Evolutionary conservation across 768 basidiomycete species (phyloP), one percentile per base, ranked within the genome.

Genomic region (Hydnomerulius pinastri): DNA sequence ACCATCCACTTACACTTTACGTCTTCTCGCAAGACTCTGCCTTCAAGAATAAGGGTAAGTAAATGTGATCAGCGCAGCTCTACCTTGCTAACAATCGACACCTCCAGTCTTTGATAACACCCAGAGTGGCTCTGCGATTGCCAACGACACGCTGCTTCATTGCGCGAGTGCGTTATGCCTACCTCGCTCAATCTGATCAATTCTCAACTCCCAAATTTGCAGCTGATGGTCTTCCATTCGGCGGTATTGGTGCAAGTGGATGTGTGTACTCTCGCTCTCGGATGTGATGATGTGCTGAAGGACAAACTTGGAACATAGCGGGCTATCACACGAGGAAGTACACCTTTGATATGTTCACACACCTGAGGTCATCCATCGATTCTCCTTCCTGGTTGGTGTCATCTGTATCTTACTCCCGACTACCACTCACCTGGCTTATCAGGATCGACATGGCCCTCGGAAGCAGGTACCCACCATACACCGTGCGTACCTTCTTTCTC

Each of bases 261-360:
- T 78, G 89, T 90, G 64, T 56, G 86, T 63, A 3, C 17, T 15
- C 32, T 58, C 15, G 24, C 41, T 46, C 48, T 47, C 30, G 41
- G 4, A 5, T 10, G 37, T 13, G 11, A 25, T 25, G 32, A 30
- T 15, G 25, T 10, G 25, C 46, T 18, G n/a, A 20, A 30, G 15
- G 52, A 35, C 18, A 0, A 33, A 8, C 25, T 43, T 37, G 37
- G 15, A 7, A 41, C 23, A n/a, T 30, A 86, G 89, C 74, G 50
- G 85, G 91, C 11, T 73, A 77, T 48, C 82, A 87, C 60, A 82
- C 84, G 4, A 86, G 90, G 29, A 90, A 90, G 61, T 86, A 73
- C 59, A 71, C 75, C 4, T 93, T 92, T 56, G 86, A 90, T 52
- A 72, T 78, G 61, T 93, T 94, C 70, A 90, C 89, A 0, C 90